A percentile compares a stretch with the other conserved stretches of the same genome.
Conservation (phyloP, 2,329 filamentous ascomycete species). For the Coniochaeta prunicola region DNA sequence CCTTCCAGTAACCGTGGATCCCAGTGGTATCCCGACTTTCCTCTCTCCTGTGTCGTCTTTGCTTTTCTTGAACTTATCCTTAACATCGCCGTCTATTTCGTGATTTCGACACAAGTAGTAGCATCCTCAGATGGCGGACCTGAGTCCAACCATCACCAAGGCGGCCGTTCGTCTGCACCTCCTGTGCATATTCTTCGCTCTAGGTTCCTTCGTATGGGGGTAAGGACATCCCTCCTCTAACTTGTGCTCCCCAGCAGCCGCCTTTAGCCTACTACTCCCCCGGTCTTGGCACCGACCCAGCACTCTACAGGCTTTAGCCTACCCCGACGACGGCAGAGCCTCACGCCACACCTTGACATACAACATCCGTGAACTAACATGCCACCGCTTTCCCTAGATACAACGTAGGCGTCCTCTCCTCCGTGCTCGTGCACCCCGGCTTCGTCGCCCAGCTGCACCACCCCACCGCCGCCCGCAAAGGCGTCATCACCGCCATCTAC, state of each 20-base stretch:
- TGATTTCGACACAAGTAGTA: not conserved
- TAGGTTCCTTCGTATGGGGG: constrained; percentile 52
- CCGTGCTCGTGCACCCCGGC: constrained; percentile 47
- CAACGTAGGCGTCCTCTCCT: constrained; percentile 50
- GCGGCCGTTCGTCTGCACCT: constrained; percentile 33
- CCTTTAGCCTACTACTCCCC: not conserved
- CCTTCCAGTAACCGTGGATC: not conserved
- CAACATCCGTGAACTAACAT: not conserved
- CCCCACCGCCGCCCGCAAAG: constrained; percentile 36
- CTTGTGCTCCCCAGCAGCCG: not conserved
- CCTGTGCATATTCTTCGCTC: constrained; percentile 43
- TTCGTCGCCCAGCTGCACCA: constrained; percentile 39
- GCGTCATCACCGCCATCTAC: constrained; percentile 49
- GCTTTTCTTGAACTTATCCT: not conserved
- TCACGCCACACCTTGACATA: too few species aligned
- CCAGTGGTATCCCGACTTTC: not conserved
- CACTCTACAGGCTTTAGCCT: not conserved
- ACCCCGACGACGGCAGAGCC: not conserved
- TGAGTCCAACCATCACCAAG: constrained; percentile 18
- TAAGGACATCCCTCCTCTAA: constrained; percentile 17
- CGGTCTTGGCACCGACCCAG: not conserved
- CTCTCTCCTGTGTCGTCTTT: not conserved
- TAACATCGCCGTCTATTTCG: not conserved
- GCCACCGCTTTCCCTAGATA: constrained; percentile 28
- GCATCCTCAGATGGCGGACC: not conserved